These are phyloP conservation scores for Basidiobolus meristosporus DNA, from an alignment of 371 early-diverging fungal genomes.

Conservation along the genomic window DNA sequence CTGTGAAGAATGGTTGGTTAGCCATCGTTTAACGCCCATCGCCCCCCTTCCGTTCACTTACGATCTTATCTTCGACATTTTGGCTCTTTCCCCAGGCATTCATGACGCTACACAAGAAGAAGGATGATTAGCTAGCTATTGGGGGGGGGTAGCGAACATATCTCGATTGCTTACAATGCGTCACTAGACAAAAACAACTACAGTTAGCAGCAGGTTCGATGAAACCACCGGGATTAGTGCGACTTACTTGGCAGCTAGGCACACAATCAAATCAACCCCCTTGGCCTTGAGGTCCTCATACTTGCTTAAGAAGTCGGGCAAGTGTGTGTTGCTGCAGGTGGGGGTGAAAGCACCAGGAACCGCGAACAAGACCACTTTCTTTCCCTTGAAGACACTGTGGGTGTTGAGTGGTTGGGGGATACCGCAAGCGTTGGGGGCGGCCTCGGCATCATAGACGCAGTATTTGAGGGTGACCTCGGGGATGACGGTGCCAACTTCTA, in stretches of 20 bases:
- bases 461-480: slow-evolving; percentile 19
- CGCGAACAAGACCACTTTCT: slow-evolving; percentile 57
- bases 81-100: slow-evolving; percentile 52
- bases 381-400: slow-evolving; percentile 37
- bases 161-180: neutral
- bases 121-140: neutral
- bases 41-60: neutral
- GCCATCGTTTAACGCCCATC: neutral
- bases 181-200: neutral
- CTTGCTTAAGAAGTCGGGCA: slow-evolving; percentile 36
- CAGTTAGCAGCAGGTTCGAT: neutral
- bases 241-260: slow-evolving; percentile 28
- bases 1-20: slow-evolving; percentile 10
- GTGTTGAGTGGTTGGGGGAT: slow-evolving; percentile 24
- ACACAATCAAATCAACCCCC: slow-evolving; percentile 39
- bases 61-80: slow-evolving; percentile 17
- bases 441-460: slow-evolving; percentile 18
- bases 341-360: slow-evolving; percentile 72
- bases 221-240: slow-evolving; percentile 4
- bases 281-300: slow-evolving; percentile 29
- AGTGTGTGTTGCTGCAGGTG: slow-evolving; percentile 54
- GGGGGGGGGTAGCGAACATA: neutral
- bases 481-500: slow-evolving; percentile 21
- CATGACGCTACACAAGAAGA: slow-evolving; percentile 29
- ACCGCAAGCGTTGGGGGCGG: slow-evolving; percentile 22